These are phyloP conservation scores for Pseudopithomyces chartarum DNA, from an alignment of 2,329 filamentous ascomycete genomes.

Conservation along the genomic window DNA sequence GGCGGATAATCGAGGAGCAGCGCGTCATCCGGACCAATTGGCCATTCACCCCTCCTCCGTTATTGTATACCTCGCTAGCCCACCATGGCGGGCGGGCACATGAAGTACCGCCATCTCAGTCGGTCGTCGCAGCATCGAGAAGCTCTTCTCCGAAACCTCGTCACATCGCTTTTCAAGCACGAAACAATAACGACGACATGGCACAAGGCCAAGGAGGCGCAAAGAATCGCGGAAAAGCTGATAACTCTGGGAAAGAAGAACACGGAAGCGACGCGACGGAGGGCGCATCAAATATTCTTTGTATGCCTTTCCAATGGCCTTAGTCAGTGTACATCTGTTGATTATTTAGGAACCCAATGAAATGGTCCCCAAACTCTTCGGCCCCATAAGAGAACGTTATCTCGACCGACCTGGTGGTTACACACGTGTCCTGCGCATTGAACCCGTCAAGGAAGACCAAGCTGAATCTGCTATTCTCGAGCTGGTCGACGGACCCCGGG, in stretches of 20 bases:
- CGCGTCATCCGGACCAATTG: conserved; percentile 11
- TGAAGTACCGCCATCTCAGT: conserved; percentile 88
- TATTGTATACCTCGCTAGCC: conserved; percentile 16
- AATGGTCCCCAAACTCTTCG: conserved; percentile 86
- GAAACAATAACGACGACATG: conserved; percentile 95
- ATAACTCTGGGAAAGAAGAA: conserved; percentile 94
- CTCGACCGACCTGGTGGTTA: conserved; percentile 82
- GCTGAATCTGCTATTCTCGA: conserved; percentile 89
- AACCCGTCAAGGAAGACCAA: conserved; percentile 86
- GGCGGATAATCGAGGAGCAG: neutral
- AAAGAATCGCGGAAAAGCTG: conserved; percentile 89
- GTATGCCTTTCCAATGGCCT: conserved; percentile 59
- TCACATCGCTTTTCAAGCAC: conserved; percentile 90
- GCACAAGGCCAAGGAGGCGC: conserved; percentile 96
- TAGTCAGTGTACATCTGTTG: conserved; percentile 21
- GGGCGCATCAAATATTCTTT: conserved; percentile 81
- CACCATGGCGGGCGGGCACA: conserved; percentile 79
- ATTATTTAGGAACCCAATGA: conserved; percentile 65
- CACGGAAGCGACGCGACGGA: conserved; percentile 76
- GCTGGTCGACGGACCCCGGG: conserved; percentile 90
- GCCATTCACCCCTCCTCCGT: conserved; percentile 4
- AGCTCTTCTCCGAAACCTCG: conserved; percentile 91
- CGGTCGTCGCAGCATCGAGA: conserved; percentile 86
- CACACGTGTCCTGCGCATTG: conserved; percentile 90
- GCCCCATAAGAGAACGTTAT: conserved; percentile 80